Evolutionary conservation across 495 filamentous ascomycete species (phyloP).

Genomic region (Staphylotrichum longicolle): DNA sequence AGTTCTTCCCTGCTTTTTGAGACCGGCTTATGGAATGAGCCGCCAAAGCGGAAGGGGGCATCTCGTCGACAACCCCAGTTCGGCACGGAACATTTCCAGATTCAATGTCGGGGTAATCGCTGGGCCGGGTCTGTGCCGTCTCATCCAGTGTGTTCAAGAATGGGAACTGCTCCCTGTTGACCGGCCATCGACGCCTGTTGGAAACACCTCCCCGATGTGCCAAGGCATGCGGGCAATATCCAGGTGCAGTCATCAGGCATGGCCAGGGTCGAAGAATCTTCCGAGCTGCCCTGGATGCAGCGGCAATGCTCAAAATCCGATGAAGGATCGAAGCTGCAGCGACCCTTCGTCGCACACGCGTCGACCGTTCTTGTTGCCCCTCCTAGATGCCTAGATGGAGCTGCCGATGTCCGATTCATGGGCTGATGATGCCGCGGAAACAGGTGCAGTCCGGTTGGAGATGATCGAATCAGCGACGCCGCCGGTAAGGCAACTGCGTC

Average conservation of each 20-base stretch:
- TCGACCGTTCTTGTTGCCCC: too few relatives aligned
- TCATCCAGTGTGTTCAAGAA: neutral
- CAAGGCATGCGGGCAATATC: slow-evolving; percentile 6
- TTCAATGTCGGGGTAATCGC: neutral
- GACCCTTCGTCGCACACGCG: neutral
- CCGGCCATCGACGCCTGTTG: neutral
- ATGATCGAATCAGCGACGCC: slow-evolving; percentile 7
- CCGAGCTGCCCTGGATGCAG: neutral
- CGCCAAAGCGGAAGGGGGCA: too few relatives aligned
- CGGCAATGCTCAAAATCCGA: neutral
- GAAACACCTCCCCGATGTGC: neutral
- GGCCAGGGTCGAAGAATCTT: slow-evolving; percentile 7
- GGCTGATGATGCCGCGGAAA: too few relatives aligned
- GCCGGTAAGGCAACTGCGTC: neutral
- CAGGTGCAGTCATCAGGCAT: slow-evolving; percentile 8
- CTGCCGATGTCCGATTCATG: too few relatives aligned
- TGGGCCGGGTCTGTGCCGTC: neutral
- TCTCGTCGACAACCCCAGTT: too few relatives aligned
- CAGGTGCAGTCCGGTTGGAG: neutral
- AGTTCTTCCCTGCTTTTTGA: too few relatives aligned
- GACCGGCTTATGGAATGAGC: too few relatives aligned
- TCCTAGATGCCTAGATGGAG: too few relatives aligned
- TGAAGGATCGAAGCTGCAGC: slow-evolving; percentile 2
- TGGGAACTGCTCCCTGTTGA: neutral
- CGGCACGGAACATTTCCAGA: too few relatives aligned